Base-by-base conservation (phyloP, 1,139 yeast genomes). In the Candida albicans region DNA sequence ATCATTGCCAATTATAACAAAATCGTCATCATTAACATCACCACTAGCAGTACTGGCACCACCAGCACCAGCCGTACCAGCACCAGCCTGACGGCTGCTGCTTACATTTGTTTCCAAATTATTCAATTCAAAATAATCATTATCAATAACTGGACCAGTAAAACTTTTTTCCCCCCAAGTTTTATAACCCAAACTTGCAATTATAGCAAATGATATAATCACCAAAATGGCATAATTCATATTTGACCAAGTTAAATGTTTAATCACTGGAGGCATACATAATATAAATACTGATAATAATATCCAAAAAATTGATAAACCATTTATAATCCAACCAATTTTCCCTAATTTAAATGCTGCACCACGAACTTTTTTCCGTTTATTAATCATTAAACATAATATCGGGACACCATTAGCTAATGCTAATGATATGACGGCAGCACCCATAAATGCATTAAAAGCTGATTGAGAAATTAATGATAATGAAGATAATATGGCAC, bases 391-490 rank as follows among this genome's bases (percentile, higher is more conserved):
- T 18, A 82, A 75, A 26, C 84, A 73, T 1, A 84, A 56, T 30
- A 88, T 81, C 1, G 96, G 96, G 9, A 88, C 77, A 2, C 89
- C 84, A 52, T 89, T 85, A 1, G 95, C 89, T 25, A 86, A 72
- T 42, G 90, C 83, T 47, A 87, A 68, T 2, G 91, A 79, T 33
- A 87, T 76, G 1, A 88, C 95, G 4, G 95, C 87, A n/a, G 91
- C 84, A 0, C 96, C 95, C 68, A 88, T 79, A 59, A 87, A 87
- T 2, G 96, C 90, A 61, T 84, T 84, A 65, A 87, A 86, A 1
- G 95, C 95, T 4, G 90, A 79, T 2, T 81, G 69, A 0, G 95
- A 86, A 1, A 87, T 67, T 36, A 88, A 65, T 6, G 93, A 84
- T 34, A 86, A 68, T 13, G 81, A 61, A 2, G 90, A 87, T 31